These are phyloP conservation scores for Litchi chinensis DNA, from an alignment of 345 rosid genomes.

Conservation along the genomic window DNA sequence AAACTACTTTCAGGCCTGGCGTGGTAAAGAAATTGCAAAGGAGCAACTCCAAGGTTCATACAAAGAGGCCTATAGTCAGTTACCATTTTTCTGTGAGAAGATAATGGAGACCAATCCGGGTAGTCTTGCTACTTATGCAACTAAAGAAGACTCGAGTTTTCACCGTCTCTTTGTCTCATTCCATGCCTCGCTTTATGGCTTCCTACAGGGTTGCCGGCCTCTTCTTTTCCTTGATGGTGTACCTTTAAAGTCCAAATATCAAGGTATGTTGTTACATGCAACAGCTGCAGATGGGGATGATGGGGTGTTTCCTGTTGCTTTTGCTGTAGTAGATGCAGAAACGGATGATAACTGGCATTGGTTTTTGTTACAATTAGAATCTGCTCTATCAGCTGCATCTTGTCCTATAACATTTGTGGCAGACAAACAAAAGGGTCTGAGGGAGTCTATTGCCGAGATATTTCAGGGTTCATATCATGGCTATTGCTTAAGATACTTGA, in stretches of 20 bases:
- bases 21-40: constrained; percentile 94
- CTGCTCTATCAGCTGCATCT: constrained; percentile 55
- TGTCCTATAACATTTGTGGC: constrained; percentile 80
- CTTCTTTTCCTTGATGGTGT: constrained; percentile 87
- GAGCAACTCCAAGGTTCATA: constrained; percentile 96
- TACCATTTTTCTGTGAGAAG: constrained; percentile 80
- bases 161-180: constrained; percentile 89
- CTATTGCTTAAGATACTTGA: constrained; percentile 70
- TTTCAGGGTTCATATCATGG: constrained; percentile 69
- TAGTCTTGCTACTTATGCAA: constrained; percentile 75
- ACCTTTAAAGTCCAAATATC: constrained; percentile 87
- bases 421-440: constrained; percentile 76
- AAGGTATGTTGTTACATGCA: constrained; percentile 80
- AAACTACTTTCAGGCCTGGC: constrained; percentile 95
- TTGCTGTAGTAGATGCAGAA: constrained; percentile 83
- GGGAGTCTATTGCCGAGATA: constrained; percentile 63
- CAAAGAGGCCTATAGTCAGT: constrained; percentile 83
- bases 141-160: constrained; percentile 92
- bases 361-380: constrained; percentile 81
- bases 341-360: constrained; percentile 86
- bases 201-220: constrained; percentile 80
- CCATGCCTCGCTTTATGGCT: constrained; percentile 79
- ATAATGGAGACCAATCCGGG: constrained; percentile 87
- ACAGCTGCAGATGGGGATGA: constrained; percentile 90
- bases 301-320: constrained; percentile 80